phyloP scores from a whole-genome alignment of 2,329 filamentous ascomycete genomes.

The Teratosphaeria destructans region DNA sequence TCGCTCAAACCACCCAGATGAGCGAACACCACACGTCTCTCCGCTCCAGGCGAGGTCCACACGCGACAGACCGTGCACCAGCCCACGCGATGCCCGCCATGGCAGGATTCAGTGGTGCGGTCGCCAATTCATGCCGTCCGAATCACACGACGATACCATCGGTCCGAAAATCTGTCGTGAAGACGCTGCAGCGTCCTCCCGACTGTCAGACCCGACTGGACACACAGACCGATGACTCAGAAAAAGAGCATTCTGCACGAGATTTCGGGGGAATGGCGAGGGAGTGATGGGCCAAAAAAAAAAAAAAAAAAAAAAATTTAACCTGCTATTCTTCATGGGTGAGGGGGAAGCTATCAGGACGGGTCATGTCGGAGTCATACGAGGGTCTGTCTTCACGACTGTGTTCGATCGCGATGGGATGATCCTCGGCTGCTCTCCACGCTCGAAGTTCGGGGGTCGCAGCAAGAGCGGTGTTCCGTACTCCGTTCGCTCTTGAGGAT shows the following conservation, averaged over 20 bases:
- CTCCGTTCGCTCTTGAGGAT: slow-evolving; percentile 33
- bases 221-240: not conserved
- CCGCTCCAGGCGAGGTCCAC: not conserved
- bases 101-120: not conserved
- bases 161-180: slow-evolving; percentile 11
- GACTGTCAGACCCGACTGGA: not conserved
- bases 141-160: slow-evolving; percentile 4
- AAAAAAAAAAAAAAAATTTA: too few species aligned
- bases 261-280: not conserved
- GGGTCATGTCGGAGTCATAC: not conserved
- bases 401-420: slow-evolving; percentile 29
- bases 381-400: not conserved
- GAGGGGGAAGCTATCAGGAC: too few species aligned
- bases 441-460: slow-evolving; percentile 12
- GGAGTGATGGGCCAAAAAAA: not conserved
- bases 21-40: not conserved
- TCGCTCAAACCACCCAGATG: not conserved
- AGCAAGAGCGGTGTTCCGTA: slow-evolving; percentile 24
- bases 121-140: slow-evolving; percentile 9
- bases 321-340: too few species aligned
- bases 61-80: not conserved
- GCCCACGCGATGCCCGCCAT: not conserved
- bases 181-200: not conserved
- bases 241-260: not conserved
- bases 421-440: slow-evolving; percentile 21